Evolutionary conservation across 495 filamentous ascomycete genomes (phyloP), one percentile per base, ranked within the genome.

Genomic region (Cercophora newfieldiana): DNA sequence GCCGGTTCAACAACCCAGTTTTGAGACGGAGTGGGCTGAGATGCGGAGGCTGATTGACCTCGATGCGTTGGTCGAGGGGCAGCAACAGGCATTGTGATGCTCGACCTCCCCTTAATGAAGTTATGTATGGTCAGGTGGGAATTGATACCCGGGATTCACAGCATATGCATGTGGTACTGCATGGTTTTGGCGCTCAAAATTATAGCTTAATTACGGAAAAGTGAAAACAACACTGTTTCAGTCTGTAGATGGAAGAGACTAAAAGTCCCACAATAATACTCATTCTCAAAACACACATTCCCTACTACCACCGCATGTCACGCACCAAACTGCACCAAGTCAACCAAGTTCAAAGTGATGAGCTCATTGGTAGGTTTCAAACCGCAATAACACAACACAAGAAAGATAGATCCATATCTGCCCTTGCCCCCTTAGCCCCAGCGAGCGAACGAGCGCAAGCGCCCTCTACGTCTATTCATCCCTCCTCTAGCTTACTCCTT

Each of bases 21-120:
- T 77, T 56, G 70, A 69, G n/a, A 51, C 64, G 12, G 78, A 80
- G 24, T 75, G 73, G 70, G 55, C 67, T n/a, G 76, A 78, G 69
- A 78, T 80, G 76, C 60, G 76, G 58, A 54, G 62, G 61, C 59
- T 80, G 63, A 74, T 80, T 44, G 77, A 74, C 30, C 8, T 71
- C 5, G 71, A 74, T 51, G 51, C 64, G 2, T 49, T 74, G 26
- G 63, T 65, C 10, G 60, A 67, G n/a, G 53, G 28, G 44, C 44
- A 68, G 29, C 48, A 62, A 50, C 58, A 65, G 25, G 28, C 37
- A 19, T 50, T 12, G 53, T 19, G 14, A 25, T 16, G 16, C 57
- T 33, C 8, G 61, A 25, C 54, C 33, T 44, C 18, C 30, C 6
- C 5, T 61, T 59, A 29, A 55, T 10, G 51, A 55, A 44, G 29